phyloP scores from a whole-genome alignment of 2,329 filamentous ascomycete genomes.

The Neurospora sp. region DNA sequence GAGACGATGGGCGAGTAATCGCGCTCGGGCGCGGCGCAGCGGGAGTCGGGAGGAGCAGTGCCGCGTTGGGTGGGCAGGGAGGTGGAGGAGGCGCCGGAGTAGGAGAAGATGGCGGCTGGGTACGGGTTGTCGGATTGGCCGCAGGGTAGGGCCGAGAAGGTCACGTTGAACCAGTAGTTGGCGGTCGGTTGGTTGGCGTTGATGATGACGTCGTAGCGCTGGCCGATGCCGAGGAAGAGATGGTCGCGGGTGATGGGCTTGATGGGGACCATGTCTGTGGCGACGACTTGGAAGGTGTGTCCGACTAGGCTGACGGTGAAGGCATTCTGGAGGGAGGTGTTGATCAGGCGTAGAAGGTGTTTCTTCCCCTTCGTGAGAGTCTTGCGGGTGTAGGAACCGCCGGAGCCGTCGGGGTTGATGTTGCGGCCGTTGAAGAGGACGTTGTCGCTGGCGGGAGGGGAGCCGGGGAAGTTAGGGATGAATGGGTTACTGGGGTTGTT shows the following conservation, averaged over 20 bases:
- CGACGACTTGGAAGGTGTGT: slow-evolving; percentile 38
- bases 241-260: slow-evolving; percentile 37
- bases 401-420: slow-evolving; percentile 19
- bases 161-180: slow-evolving; percentile 32
- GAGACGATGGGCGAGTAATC: slow-evolving; percentile 19
- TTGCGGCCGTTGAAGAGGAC: slow-evolving; percentile 33
- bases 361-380: slow-evolving; percentile 30
- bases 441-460: slow-evolving; percentile 25
- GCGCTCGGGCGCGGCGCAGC: slow-evolving; percentile 8
- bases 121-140: slow-evolving; percentile 21
- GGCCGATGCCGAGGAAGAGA: slow-evolving; percentile 39
- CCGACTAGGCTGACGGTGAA: slow-evolving; percentile 38
- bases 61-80: slow-evolving; percentile 23
- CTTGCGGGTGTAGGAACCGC: slow-evolving; percentile 22
- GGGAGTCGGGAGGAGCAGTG: slow-evolving; percentile 15
- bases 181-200: slow-evolving; percentile 25
- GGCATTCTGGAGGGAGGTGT: slow-evolving; percentile 37
- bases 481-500: slow-evolving; percentile 13
- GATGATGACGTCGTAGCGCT: slow-evolving; percentile 37
- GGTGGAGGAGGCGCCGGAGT: slow-evolving; percentile 22
- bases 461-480: slow-evolving; percentile 16
- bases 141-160: slow-evolving; percentile 21
- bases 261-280: slow-evolving; percentile 41
- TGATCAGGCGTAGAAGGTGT: slow-evolving; percentile 37
- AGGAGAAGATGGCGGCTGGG: slow-evolving; percentile 31